Conservation (phyloP, 2,329 filamentous ascomycete genomes). For the Hypomyces rosellus region DNA sequence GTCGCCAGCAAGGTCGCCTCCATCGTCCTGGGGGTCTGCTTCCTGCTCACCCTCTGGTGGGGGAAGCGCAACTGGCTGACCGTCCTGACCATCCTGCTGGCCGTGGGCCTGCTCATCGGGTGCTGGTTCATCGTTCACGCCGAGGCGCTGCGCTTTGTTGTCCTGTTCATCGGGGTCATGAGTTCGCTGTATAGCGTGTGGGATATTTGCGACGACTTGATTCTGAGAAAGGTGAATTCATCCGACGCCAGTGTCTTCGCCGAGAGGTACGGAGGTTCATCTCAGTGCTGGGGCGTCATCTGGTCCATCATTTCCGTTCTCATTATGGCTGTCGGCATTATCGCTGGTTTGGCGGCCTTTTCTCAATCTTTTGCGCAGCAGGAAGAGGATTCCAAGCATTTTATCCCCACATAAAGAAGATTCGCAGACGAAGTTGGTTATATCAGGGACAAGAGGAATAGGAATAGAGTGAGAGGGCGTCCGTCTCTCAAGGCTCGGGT, state of each 20-base stretch:
- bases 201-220: conserved; percentile 81
- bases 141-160: conserved; percentile 65
- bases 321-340: conserved; percentile 67
- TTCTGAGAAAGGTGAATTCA: conserved; percentile 71
- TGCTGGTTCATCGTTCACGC: conserved; percentile 79
- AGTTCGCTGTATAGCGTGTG: conserved; percentile 73
- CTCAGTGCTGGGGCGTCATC: conserved; percentile 73
- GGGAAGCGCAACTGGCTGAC: conserved; percentile 73
- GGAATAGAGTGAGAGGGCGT: no score
- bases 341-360: conserved; percentile 73
- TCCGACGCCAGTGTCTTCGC: conserved; percentile 77
- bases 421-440: no score
- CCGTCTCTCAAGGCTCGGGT: no score
- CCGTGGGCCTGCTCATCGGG: conserved; percentile 63
- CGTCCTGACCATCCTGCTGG: conserved; percentile 61
- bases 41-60: conserved; percentile 78
- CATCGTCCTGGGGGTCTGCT: conserved; percentile 65
- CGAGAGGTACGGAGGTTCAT: conserved; percentile 69
- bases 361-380: conserved; percentile 64
- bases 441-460: no score
- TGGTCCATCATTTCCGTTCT: conserved; percentile 67
- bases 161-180: conserved; percentile 79
- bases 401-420: conserved; percentile 44
- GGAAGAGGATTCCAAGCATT: conserved; percentile 59
- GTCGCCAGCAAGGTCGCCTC: conserved; percentile 75